Percentiles rank a stretch among this genome's conserved stretches.
These are phyloP conservation scores for Stagonosporopsis tanaceti DNA, from an alignment of 2,329 filamentous ascomycete species.

Conservation along the genomic window DNA sequence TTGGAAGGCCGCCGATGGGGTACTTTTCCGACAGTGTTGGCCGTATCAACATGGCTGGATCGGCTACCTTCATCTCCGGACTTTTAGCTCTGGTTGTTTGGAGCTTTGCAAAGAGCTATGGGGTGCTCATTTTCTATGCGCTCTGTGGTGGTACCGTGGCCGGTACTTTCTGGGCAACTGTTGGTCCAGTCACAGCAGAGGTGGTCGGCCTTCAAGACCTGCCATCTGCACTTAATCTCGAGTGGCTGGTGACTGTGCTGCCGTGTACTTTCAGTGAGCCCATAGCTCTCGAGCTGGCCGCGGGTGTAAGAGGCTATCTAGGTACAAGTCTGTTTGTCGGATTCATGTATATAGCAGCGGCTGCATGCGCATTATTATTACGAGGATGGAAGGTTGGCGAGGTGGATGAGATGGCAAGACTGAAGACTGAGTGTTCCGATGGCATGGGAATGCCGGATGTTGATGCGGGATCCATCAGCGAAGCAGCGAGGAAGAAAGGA, in stretches of 20 bases:
- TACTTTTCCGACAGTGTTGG: conserved; percentile 54
- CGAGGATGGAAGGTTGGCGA: not conserved
- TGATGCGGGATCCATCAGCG: too few relatives aligned
- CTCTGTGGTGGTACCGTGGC: conserved; percentile 52
- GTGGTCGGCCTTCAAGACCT: conserved; percentile 50
- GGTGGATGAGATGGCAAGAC: not conserved
- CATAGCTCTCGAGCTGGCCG: conserved; percentile 9
- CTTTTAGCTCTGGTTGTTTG: conserved; percentile 54
- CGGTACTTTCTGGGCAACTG: conserved; percentile 56
- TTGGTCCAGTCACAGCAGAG: conserved; percentile 48
- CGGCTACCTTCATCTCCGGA: conserved; percentile 48
- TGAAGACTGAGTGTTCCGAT: too few relatives aligned
- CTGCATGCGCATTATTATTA: not conserved
- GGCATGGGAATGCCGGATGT: too few relatives aligned
- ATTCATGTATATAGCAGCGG: not conserved
- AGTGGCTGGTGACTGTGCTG: conserved; percentile 46
- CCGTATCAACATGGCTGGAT: conserved; percentile 41
- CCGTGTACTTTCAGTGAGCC: conserved; percentile 4
- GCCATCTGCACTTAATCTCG: conserved; percentile 46
- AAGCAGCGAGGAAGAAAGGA: too few relatives aligned
- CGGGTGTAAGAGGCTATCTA: not conserved
- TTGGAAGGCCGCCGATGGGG: conserved; percentile 57
- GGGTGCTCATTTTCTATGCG: conserved; percentile 52
- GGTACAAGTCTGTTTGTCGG: not conserved
- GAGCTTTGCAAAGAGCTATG: conserved; percentile 53